Evolutionary conservation across 768 basidiomycete genomes (phyloP).

Genomic region (Obba rivulosa): DNA sequence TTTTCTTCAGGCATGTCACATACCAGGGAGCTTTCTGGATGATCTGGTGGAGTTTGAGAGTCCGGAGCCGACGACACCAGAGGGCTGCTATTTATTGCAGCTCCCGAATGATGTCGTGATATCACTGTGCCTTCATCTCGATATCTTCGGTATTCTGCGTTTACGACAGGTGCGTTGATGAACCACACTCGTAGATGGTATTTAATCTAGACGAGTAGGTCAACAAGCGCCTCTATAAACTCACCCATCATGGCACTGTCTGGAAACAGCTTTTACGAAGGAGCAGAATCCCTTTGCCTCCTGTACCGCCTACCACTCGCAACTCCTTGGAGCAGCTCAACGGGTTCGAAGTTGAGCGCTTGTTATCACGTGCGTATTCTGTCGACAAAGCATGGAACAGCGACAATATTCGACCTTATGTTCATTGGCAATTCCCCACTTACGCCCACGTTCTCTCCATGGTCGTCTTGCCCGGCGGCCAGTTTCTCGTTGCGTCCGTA

Average conservation of each 20-base stretch:
- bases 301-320: constrained; percentile 52
- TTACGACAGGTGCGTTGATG: constrained; percentile 29
- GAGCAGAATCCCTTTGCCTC: constrained; percentile 50
- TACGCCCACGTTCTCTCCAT: constrained; percentile 44
- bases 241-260: constrained; percentile 65
- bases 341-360: constrained; percentile 43
- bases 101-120: too few relatives aligned
- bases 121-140: too few relatives aligned
- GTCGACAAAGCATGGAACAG: constrained; percentile 56
- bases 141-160: constrained; percentile 31
- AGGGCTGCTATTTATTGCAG: too few relatives aligned
- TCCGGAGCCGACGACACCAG: too few relatives aligned
- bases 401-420: constrained; percentile 28
- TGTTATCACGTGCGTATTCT: constrained; percentile 56
- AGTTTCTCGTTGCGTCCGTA: constrained; percentile 59
- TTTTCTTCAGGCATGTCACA: too few relatives aligned
- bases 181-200: background rate
- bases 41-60: too few relatives aligned
- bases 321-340: constrained; percentile 31
- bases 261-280: constrained; percentile 60
- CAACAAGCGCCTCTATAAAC: constrained; percentile 50
- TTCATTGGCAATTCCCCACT: constrained; percentile 20
- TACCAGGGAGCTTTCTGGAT: too few relatives aligned
- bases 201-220: constrained; percentile 32
- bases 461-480: constrained; percentile 62